phyloP scores from a whole-genome alignment of 73 alveolate species.

The Paramecium sexaurelia region DNA sequence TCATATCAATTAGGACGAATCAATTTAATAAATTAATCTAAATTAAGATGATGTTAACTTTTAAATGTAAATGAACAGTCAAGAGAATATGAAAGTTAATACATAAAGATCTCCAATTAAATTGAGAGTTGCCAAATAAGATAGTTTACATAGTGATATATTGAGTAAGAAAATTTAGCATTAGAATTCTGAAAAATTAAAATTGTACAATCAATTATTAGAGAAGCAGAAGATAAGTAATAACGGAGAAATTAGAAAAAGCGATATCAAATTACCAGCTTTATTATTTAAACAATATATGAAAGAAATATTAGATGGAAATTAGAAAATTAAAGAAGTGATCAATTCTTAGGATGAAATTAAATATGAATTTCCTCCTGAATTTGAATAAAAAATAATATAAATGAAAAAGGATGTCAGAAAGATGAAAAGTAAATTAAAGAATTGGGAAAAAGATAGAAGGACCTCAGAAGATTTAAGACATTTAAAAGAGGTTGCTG shows the following conservation, averaged over 20 bases:
- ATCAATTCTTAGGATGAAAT: conserved; percentile 1
- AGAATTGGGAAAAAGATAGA: conserved; percentile 40
- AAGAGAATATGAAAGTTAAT: neutral
- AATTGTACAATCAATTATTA: neutral
- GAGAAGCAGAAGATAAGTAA: neutral
- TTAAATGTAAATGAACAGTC: neutral
- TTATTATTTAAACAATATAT: neutral
- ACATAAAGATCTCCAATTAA: conserved; percentile 19
- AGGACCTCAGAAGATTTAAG: neutral
- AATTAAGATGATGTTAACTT: neutral
- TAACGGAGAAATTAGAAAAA: conserved; percentile 6
- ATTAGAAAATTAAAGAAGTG: neutral
- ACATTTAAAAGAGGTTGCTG: conserved; percentile 27
- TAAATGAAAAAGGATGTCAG: conserved; percentile 27
- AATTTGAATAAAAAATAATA: conserved; percentile 13
- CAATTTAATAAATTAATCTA: neutral
- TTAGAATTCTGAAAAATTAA: neutral
- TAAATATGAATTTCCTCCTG: conserved; percentile 31
- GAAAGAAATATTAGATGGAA: neutral
- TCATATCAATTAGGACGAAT: conserved; percentile 9
- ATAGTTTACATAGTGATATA: neutral
- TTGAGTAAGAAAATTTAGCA: neutral
- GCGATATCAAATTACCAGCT: conserved; percentile 25
- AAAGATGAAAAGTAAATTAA: conserved; percentile 19
- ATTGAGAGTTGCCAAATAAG: neutral